A percentile compares a stretch with the other conserved stretches of the same genome.
Conservation (phyloP, 129 eudicot species). For the Cynara cardunculus region DNA sequence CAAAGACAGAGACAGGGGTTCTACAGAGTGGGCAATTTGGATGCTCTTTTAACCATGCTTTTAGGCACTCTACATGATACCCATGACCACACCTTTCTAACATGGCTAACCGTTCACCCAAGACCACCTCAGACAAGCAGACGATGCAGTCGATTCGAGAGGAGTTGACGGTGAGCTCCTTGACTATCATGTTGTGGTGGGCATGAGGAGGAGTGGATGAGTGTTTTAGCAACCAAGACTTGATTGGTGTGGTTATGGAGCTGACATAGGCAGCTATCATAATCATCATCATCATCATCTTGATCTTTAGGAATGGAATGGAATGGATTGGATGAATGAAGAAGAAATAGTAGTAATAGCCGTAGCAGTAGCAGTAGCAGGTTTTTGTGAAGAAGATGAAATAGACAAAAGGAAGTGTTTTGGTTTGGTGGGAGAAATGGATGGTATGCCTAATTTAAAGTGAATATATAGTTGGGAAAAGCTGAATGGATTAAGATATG, state of each 20-base stretch:
- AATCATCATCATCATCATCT: slow-evolving; percentile 35
- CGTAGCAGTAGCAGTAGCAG: too few species aligned
- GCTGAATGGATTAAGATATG: background rate
- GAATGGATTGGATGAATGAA: too few species aligned
- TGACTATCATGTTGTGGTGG: background rate
- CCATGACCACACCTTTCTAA: slow-evolving; percentile 23
- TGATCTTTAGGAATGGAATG: too few species aligned
- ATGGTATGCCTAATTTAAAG: slow-evolving; percentile 6
- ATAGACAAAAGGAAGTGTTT: background rate
- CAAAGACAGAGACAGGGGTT: slow-evolving; percentile 14
- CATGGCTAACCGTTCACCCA: slow-evolving; percentile 15
- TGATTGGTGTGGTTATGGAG: slow-evolving; percentile 23
- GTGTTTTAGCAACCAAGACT: slow-evolving; percentile 13
- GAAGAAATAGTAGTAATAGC: too few species aligned
- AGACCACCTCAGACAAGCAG: slow-evolving; percentile 13
- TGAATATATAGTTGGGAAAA: background rate
- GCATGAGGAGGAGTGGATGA: too few species aligned
- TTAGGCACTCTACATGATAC: slow-evolving; percentile 28
- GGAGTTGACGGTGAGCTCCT: background rate
- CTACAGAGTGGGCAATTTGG: slow-evolving; percentile 36
- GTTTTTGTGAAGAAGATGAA: background rate
- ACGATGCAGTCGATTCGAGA: slow-evolving; percentile 22
- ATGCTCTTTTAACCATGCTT: slow-evolving; percentile 26
- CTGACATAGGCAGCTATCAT: slow-evolving; percentile 27
- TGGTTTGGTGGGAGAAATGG: background rate